These are phyloP conservation scores for Pseudozyma thailandica DNA, from an alignment of 1,284 basidiomycete genomes.

Conservation along the genomic window DNA sequence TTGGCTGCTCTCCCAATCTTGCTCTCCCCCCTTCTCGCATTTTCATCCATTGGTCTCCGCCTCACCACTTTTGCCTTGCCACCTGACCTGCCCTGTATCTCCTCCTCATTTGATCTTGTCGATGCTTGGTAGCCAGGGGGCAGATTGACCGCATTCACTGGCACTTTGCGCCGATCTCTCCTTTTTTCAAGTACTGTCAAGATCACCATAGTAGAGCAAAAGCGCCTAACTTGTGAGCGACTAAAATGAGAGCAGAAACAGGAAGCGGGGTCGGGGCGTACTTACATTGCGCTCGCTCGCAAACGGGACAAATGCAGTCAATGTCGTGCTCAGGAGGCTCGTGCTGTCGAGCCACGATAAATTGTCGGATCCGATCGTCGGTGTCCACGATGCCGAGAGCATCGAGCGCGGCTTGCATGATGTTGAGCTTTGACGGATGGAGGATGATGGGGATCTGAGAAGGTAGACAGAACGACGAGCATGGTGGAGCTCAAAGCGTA, in stretches of 20 bases:
- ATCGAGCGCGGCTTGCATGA: slow-evolving; percentile 27
- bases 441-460: too few species aligned
- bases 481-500: too few species aligned
- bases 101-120: too few species aligned
- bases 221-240: neutral
- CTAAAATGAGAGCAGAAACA: neutral
- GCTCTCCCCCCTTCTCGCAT: slow-evolving; percentile 16
- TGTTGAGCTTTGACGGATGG: too few species aligned
- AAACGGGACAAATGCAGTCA: slow-evolving; percentile 14
- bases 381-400: slow-evolving; percentile 4
- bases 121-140: neutral
- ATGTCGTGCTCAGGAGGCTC: slow-evolving; percentile 4
- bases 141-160: neutral
- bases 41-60: slow-evolving; percentile 6
- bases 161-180: slow-evolving; percentile 4
- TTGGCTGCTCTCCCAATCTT: slow-evolving; percentile 27
- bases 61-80: neutral
- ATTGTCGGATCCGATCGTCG: slow-evolving; percentile 8
- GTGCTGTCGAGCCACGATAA: neutral
- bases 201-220: neutral
- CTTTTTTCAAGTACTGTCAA: slow-evolving; percentile 20
- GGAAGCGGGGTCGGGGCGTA: neutral
- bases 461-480: too few species aligned
- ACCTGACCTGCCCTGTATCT: too few species aligned
- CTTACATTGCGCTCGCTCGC: slow-evolving; percentile 20